phyloP scores from a whole-genome alignment of 495 filamentous ascomycete genomes.

The Penicillium ucsense region DNA sequence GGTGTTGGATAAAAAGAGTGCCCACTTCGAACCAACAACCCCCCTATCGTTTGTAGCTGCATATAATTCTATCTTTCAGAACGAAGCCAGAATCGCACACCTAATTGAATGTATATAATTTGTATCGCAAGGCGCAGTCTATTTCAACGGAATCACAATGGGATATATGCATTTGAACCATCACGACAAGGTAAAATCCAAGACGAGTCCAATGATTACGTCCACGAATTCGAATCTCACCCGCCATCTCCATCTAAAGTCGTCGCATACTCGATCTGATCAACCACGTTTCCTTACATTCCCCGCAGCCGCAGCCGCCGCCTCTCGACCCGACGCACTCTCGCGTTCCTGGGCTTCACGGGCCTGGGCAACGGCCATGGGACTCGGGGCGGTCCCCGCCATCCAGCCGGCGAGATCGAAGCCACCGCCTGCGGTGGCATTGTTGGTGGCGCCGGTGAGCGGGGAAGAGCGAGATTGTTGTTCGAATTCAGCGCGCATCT shows the following conservation, averaged over 20 bases:
- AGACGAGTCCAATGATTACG: too few species aligned
- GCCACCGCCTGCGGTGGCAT: conserved; percentile 30
- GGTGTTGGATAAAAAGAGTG: too few species aligned
- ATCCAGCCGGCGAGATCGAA: conserved; percentile 87
- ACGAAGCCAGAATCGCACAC: too few species aligned
- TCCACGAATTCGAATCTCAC: too few species aligned
- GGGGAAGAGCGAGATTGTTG: conserved; percentile 71
- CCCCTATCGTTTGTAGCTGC: too few species aligned
- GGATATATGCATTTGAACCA: too few species aligned
- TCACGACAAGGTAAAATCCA: too few species aligned
- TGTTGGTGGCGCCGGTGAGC: conserved; percentile 39
- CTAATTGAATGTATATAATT: too few species aligned
- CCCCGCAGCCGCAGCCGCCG: conserved; percentile 18
- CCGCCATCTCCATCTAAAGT: background rate
- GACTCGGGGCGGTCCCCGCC: conserved; percentile 39
- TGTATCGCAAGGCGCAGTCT: too few species aligned
- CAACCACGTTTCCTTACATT: conserved; percentile 19
- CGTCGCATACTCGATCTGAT: background rate
- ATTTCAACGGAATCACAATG: too few species aligned
- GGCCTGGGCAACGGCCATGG: conserved; percentile 13
- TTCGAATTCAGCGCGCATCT: conserved; percentile 86
- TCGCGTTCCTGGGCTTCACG: conserved; percentile 9
- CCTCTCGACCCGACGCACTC: conserved; percentile 28
- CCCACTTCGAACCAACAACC: too few species aligned
- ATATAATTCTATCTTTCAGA: too few species aligned